phyloP scores from a whole-genome alignment of 2,329 filamentous ascomycete genomes.

The Hymenotorrendiella dingleyae region DNA sequence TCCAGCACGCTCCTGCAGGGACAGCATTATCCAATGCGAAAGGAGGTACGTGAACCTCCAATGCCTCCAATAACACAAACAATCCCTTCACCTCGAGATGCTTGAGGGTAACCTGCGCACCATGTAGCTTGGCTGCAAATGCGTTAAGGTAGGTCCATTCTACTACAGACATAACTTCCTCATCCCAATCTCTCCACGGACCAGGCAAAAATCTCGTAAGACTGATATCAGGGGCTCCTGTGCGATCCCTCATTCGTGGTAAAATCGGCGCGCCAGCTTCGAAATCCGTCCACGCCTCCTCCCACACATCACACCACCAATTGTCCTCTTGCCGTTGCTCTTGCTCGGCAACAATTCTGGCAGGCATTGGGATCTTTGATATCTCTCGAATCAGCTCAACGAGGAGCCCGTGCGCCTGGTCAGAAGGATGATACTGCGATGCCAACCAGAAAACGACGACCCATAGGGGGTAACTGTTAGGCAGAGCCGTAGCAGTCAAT shows the following conservation, averaged over 20 bases:
- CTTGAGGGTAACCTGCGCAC: not conserved
- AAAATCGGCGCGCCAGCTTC: conserved; percentile 2
- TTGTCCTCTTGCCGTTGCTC: not conserved
- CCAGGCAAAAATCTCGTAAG: not conserved
- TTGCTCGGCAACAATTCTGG: not conserved
- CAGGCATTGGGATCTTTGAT: not conserved
- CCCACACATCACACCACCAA: conserved; percentile 4
- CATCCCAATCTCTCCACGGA: conserved; percentile 1
- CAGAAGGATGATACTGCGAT: not conserved
- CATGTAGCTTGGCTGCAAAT: conserved; percentile 4
- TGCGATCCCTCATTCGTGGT: conserved; percentile 1
- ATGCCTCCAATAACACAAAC: conserved; percentile 1
- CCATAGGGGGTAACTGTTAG: conserved; percentile 1
- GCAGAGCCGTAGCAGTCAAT: conserved; percentile 1
- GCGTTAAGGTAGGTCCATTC: conserved; percentile 6
- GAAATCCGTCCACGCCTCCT: conserved; percentile 1
- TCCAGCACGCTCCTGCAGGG: conserved; percentile 6
- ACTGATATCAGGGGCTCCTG: not conserved
- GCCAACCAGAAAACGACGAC: conserved; percentile 3
- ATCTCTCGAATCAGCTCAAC: conserved; percentile 5
- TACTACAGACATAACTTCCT: not conserved
- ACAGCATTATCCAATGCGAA: conserved; percentile 1
- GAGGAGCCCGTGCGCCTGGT: not conserved
- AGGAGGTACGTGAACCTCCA: not conserved
- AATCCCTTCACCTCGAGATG: not conserved